phyloP scores from a whole-genome alignment of 1,139 yeast species.

The Debaryomyces coudertii region DNA sequence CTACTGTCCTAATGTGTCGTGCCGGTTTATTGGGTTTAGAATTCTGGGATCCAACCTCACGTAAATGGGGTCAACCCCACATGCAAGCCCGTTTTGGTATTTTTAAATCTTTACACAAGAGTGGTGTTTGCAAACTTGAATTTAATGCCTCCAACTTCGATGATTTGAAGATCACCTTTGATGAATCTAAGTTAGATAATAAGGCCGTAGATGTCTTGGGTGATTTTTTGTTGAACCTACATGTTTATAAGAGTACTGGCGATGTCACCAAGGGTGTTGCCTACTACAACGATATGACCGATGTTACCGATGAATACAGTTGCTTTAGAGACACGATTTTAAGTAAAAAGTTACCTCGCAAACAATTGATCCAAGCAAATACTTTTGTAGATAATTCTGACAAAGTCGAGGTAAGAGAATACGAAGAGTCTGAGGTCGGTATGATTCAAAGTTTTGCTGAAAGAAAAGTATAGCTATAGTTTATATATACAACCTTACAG shows the following conservation, averaged over 20 bases:
- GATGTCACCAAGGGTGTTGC: slow-evolving; percentile 65
- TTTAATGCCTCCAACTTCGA: slow-evolving; percentile 50
- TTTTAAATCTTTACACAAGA: slow-evolving; percentile 71
- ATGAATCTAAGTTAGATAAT: slow-evolving; percentile 61
- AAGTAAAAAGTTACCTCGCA: slow-evolving; percentile 76
- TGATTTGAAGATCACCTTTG: slow-evolving; percentile 63
- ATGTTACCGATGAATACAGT: slow-evolving; percentile 65
- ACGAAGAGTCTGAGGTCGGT: slow-evolving; percentile 73
- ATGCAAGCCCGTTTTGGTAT: slow-evolving; percentile 92
- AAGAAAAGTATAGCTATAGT: slow-evolving; percentile 41
- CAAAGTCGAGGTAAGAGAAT: slow-evolving; percentile 63
- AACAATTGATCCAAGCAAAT: slow-evolving; percentile 83
- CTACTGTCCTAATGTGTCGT: slow-evolving; percentile 80
- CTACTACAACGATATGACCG: slow-evolving; percentile 67
- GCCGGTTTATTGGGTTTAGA: slow-evolving; percentile 84
- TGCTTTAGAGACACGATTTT: slow-evolving; percentile 69
- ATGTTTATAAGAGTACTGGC: slow-evolving; percentile 77
- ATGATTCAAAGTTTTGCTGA: slow-evolving; percentile 78
- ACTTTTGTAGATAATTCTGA: slow-evolving; percentile 47
- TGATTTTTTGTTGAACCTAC: slow-evolving; percentile 70
- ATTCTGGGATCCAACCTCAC: slow-evolving; percentile 79
- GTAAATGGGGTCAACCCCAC: slow-evolving; percentile 95
- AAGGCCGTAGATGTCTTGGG: slow-evolving; percentile 76
- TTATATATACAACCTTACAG: not conserved
- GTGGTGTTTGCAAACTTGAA: slow-evolving; percentile 63